These are phyloP conservation scores for Rhodotorula sp. DNA, from an alignment of 1,284 basidiomycete genomes.

Conservation along the genomic window DNA sequence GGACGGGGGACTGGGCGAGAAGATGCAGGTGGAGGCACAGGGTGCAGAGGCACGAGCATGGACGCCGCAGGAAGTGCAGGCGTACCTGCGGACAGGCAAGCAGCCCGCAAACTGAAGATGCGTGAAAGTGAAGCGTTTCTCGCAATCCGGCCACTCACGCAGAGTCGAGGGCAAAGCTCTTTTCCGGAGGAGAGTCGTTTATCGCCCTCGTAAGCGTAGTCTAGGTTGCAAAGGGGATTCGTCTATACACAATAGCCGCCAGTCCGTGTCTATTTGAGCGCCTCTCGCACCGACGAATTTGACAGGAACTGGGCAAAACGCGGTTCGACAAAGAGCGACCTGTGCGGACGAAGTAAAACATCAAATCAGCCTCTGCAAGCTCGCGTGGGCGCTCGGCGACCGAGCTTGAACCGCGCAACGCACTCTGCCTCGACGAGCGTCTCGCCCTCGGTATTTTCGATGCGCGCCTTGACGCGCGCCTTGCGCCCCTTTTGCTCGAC, in stretches of 20 bases:
- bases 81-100: conserved; percentile 20
- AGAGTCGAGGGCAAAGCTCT: too few relatives aligned
- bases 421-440: conserved; percentile 79
- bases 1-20: neutral
- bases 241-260: too few relatives aligned
- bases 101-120: neutral
- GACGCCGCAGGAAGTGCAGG: conserved; percentile 24
- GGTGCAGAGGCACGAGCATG: conserved; percentile 2
- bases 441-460: conserved; percentile 76
- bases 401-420: conserved; percentile 25
- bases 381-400: too few relatives aligned
- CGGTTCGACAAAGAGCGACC: conserved; percentile 78
- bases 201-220: too few relatives aligned
- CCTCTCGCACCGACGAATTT: conserved; percentile 44
- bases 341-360: too few relatives aligned
- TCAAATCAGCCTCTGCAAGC: too few relatives aligned
- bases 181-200: too few relatives aligned
- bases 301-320: conserved; percentile 74
- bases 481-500: conserved; percentile 73
- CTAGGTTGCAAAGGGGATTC: too few relatives aligned
- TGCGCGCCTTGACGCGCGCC: conserved; percentile 65
- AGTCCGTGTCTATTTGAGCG: conserved; percentile 29
- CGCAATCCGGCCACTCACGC: too few relatives aligned
- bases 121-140: too few relatives aligned
- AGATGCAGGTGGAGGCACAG: neutral